Base-by-base conservation (phyloP, 1,284 basidiomycete species). In the Ustilago trichophora region DNA sequence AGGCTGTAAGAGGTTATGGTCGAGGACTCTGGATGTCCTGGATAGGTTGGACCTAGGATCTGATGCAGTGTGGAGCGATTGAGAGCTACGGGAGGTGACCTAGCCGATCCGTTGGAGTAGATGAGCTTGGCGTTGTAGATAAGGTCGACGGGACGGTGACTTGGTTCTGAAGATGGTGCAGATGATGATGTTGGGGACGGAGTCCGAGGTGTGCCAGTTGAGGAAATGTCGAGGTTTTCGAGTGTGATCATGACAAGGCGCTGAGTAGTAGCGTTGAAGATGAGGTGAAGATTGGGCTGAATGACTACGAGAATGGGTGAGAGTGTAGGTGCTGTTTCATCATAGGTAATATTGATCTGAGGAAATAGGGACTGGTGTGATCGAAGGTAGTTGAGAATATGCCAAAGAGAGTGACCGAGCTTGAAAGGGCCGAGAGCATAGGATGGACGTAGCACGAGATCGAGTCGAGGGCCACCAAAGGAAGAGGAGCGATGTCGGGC, bases 331-430 rank as follows among this genome's bases (percentile, higher is more conserved):
- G 52, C 18, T 3, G 38, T 15, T 11, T 60, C 38, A 29, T 70
- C 67, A 21, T 57, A 70, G 21, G 45, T 50, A 49, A 72, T 49
- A 53, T 64, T 51, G 56, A 72, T 48, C 32, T 72, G 64, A 2
- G 69, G 69, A 24, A 68, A 72, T 25, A 68, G 53, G 4, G 57
- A 63, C 13, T 64, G 64, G 6, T 68, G 49, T n/a, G 69, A 72
- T 12, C 69, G 59, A 6, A 72, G 60, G 22, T 72, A 64, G 60
- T 72, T 66, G 58, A 72, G 53, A 3, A 54, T 38, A 29, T 72
- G 69, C 64, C 69, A 72, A n/a, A 72, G 64, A n/a, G 69, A 60
- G 49, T 68, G 64, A 19, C 69, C 69, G 3, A 72, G 64, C 48
- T 57, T 63, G 56, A 72, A 72, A 3, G 69, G 69, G 7, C 69